Percentiles rank a stretch among this genome's conserved stretches.
phyloP scores from a whole-genome alignment of 2,329 filamentous ascomycete genomes.

The Aspergillus ruber region DNA sequence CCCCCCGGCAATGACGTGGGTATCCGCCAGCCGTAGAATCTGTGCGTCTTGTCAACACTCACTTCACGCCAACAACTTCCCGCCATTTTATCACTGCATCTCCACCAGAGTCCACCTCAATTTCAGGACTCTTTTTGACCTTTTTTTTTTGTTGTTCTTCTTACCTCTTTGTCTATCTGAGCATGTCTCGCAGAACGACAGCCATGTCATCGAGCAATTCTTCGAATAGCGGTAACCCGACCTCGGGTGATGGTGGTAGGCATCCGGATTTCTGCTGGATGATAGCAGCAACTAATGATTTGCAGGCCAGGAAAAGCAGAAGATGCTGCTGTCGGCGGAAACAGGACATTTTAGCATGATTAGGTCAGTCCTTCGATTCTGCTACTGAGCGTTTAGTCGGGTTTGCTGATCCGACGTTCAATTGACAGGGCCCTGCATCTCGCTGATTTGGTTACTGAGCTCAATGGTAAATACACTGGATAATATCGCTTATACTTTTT shows the following conservation, averaged over 20 bases:
- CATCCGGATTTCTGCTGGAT: constrained; percentile 8
- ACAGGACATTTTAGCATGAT: constrained; percentile 47
- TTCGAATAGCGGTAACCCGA: constrained; percentile 21
- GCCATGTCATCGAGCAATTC: constrained; percentile 27
- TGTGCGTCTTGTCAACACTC: constrained; percentile 30
- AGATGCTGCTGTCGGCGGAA: constrained; percentile 42
- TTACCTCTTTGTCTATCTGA: constrained; percentile 10
- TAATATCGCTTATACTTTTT: not conserved
- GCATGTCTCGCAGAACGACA: constrained; percentile 36
- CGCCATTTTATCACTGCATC: constrained; percentile 6
- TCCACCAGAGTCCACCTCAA: constrained; percentile 1
- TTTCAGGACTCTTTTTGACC: constrained; percentile 1
- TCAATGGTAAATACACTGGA: constrained; percentile 37
- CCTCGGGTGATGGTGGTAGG: constrained; percentile 29
- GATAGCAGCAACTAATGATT: constrained; percentile 8
- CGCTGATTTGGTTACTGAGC: constrained; percentile 45
- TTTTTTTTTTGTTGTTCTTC: not conserved
- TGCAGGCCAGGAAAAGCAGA: constrained; percentile 45
- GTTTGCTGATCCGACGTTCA: constrained; percentile 9
- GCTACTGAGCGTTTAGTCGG: not conserved
- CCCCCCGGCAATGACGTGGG: constrained; percentile 30
- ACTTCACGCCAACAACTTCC: constrained; percentile 14
- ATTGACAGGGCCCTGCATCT: constrained; percentile 40
- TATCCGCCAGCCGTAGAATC: constrained; percentile 16
- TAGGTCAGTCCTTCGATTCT: constrained; percentile 29